Evolutionary conservation across 257 asterid genomes (phyloP), one percentile per base, ranked within the genome.

Genomic region (Linaria vulgaris): DNA sequence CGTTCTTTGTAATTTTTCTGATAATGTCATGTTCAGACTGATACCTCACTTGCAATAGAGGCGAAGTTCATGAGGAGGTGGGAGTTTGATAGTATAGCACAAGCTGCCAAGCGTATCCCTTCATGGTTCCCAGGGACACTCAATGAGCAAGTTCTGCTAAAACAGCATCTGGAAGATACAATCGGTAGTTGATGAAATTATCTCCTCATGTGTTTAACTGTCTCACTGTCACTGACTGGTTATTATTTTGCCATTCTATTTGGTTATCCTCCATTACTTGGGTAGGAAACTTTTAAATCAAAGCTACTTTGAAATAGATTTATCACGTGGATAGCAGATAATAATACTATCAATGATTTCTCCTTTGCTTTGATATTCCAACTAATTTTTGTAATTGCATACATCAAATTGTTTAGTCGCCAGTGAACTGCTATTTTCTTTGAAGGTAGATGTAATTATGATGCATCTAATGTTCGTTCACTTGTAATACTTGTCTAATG

Each of bases 41-140:
- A 94, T 80, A 87, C 96, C 3, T 94, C 96, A 56, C 91, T 94
- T 70, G 96, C 91, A 54, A 72, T 85, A 16, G 99, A 94, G 82
- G 74, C 96, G 67, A 94, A 84, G 80, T 68, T 80, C 67, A 87
- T 90, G 99, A 87, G 85, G 74, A 79, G 99, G 81, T 94, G 97
- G 99, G 97, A 90, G 72, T 94, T 94, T 54, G 99, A 94, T 68
- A 90, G 95, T 69, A 71, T 90, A 71, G 65, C 83, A 39, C 95
- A 90, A 67, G 96, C 97, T 66, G 80, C 81, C 46, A 74, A 76
- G 61, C 82, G 76, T 71, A 74, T 87, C 68, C 64, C 80, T 53
- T 72, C 81, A 46, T 94, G 99, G 99, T 94, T 85, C 74, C 87
- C 88, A 10, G 99, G 99, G 67, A 82, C 95, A 55, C 53, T 3